Evolutionary conservation across 1,139 yeast genomes (phyloP), one percentile per base, ranked within the genome.

Genomic region (Nakaseomyces sp.): DNA sequence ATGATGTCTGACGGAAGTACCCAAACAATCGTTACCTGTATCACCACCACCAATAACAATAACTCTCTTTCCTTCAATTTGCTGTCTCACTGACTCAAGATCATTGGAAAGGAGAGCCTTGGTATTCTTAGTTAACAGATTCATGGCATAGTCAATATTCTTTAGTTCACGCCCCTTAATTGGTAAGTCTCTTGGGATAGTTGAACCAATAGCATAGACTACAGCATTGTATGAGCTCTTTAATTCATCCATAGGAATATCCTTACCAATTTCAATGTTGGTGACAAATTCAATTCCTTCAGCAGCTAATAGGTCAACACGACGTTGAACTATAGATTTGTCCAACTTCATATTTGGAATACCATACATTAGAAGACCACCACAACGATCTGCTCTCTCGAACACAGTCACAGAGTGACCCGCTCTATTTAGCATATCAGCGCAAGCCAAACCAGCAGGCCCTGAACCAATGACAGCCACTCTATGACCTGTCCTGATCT

Each of bases 21-120:
- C 98, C 62, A 91, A 77, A 76, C 97, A 91, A 73, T 91, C 98
- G 63, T 91, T 91, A 77, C 98, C 98, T 37, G 98, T 91, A 67
- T 91, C 98, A 77, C 98, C 98, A 72, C 98, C 98, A 61, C 98
- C 98, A 71, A 91, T 89, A 47, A 91, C 97, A 60, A 91, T 80
- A 47, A 91, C 97, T 54, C 85, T 73, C 73, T 89, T 91, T 55
- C 94, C 97, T 51, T 74, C 79, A 50, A 91, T 69, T 50, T 77
- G 74, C 53, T 74, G 70, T 54, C 83, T 78, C 47, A 89, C 81
- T 47, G 81, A 85, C 49, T 80, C 94, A 63, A 89, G 74, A 57
- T 85, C 77, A 51, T 81, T 81, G 48, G 85, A 89, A 55, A 91
- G 76, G 58, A 91, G 73, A 2, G 96, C 93, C 69, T 88, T 77